Base-by-base conservation (phyloP, 495 filamentous ascomycete genomes). In the Massariosphaeria phaeospora region DNA sequence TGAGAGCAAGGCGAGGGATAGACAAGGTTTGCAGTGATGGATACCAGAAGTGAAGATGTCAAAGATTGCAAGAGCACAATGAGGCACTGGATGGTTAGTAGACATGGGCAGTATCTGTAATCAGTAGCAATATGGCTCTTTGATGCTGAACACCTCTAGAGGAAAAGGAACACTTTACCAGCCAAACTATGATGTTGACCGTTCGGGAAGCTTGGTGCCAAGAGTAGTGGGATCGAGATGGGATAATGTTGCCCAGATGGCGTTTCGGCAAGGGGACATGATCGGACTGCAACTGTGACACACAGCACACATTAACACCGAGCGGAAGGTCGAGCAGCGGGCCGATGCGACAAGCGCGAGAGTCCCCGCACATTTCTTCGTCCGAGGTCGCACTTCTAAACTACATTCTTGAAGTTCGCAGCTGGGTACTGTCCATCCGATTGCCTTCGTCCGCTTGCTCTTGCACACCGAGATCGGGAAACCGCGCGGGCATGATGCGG, bases 381-480 rank as follows among this genome's bases (percentile, higher is more conserved):
- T 25, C 7, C 18, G 21, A n/a, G 9, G 30, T 27, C 5, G 5
- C 20, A 17, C 27, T 24, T 13, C n/a, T 48, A 30, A n/a, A 31
- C 67, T 57, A 72, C 38, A 72, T 54, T 55, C 67, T 72, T 48
- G 67, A 56, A 8, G 45, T 20, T n/a, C 55, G 42, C 21, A 62
- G 17, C n/a, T 70, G 65, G 1, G 64, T 71, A 67, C 86, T 91
- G 69, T 93, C 85, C 66, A 82, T 76, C 54, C 80, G 76, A 65
- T 72, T 74, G 3, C 89, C 89, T 66, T 94, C 86, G 58, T 94
- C 89, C 54, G 83, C 83, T 67, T 95, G 88, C 73, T 94, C 89
- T 18, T 72, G 77, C 13, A 94, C 87, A 29, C 75, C 78, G 48
- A 94, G 59, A 40, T 84, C 76, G 1, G 89, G 89, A 57, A 94